Evolutionary conservation across 177 flowering plant species (phyloP), one percentile per base, ranked within the genome.

Genomic region (Tripterygium wilfordii): DNA sequence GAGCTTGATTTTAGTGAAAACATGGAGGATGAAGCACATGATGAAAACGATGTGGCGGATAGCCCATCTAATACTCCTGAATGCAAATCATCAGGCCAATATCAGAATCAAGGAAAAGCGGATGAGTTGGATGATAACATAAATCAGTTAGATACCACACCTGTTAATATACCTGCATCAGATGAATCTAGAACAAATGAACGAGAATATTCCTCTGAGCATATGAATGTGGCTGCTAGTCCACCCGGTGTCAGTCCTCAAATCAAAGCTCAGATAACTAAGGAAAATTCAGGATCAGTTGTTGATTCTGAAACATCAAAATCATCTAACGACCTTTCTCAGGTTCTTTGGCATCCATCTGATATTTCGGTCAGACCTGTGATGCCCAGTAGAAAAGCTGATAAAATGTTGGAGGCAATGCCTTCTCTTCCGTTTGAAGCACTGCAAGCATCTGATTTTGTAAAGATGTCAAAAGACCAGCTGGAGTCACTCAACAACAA

Each of bases 1-100:
- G 99, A 94, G 47, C 99, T 94, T 61, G 95, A 94, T 69, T 94
- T 94, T 63, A 58, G 83, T 62, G 97, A 94, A 77, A 82, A 85
- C 53, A 48, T 47, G 25, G 96, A 83, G 42, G 95, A 87, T 36
- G 95, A 90, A 16, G 35, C 64, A 23, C 78, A 58, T 0, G 99
- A 94, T 36, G 97, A 94, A 56, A 45, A 65, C 44, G 96, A 89
- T 57, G 80, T 63, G 0, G 51, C 80, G 57, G 94, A 84, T 29
- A 67, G 43, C 48, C 46, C 64, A 5, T 9, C 51, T 51, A 42
- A 43, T 54, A 51, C 65, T 29, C 57, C 60, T 42, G 84, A 66
- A 24, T 76, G 63, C 10, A 76, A 67, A 44, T n/a, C 45, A 10
- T 53, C 71, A 15, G 56, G 44, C 49, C 80, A 70, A 51, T 58